Conservation (phyloP, 306 rosid genomes). For the Begonia fuchsioides region DNA sequence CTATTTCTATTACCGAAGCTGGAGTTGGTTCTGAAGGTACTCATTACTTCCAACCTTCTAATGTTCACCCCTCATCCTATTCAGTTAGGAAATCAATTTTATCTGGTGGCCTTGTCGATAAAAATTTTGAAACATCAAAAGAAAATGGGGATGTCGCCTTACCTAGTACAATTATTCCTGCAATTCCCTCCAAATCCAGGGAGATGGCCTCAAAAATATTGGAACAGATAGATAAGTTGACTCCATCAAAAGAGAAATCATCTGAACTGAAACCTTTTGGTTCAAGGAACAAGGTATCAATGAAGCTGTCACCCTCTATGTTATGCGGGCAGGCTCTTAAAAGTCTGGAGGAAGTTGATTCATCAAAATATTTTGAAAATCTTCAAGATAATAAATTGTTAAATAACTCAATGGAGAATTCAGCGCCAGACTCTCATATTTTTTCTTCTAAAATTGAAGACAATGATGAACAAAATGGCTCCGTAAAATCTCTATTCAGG, state of each 20-base stretch:
- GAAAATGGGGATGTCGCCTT: constrained; percentile 25
- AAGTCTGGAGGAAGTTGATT: constrained; percentile 68
- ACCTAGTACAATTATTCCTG: constrained; percentile 26
- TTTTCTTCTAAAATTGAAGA: constrained; percentile 20
- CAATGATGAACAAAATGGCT: constrained; percentile 36
- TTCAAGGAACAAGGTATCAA: constrained; percentile 36
- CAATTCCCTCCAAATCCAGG: constrained; percentile 50
- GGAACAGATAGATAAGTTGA: constrained; percentile 67
- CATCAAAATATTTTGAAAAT: constrained; percentile 38
- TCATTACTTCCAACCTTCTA: constrained; percentile 13
- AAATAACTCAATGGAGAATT: constrained; percentile 15
- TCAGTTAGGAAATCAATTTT: constrained; percentile 25
- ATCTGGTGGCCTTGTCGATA: constrained; percentile 20
- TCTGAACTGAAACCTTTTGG: constrained; percentile 25
- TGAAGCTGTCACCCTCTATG: constrained; percentile 70
- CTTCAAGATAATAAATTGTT: constrained; percentile 12
- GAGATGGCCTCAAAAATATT: constrained; percentile 72
- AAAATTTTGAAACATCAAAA: constrained; percentile 18
- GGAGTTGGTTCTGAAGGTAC: constrained; percentile 23
- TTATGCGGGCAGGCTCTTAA: constrained; percentile 65
- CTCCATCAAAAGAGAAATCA: constrained; percentile 55
- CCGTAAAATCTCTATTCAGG: constrained; percentile 23
- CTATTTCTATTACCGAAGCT: constrained; percentile 20
- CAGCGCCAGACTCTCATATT: constrained; percentile 17
- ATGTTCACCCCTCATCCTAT: constrained; percentile 23